These are phyloP conservation scores for Candida xyloterini DNA, from an alignment of 805 yeast genomes.

Conservation along the genomic window DNA sequence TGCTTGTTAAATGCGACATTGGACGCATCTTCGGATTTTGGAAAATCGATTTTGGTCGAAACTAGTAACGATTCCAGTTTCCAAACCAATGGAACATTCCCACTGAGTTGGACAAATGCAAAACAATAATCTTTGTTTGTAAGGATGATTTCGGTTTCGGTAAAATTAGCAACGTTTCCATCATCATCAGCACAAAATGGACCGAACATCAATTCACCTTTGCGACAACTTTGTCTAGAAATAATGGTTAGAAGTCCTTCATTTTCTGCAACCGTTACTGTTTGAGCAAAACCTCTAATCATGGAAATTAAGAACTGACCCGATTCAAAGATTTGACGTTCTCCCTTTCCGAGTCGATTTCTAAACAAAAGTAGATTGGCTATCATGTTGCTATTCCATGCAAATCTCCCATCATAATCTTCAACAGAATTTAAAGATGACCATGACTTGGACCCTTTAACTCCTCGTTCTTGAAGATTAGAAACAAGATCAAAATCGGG, in stretches of 20 bases:
- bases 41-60: constrained; percentile 43
- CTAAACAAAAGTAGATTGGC: constrained; percentile 46
- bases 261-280: constrained; percentile 29
- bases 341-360: constrained; percentile 39
- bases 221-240: constrained; percentile 48
- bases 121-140: constrained; percentile 40
- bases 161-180: constrained; percentile 50
- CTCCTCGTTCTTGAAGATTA: constrained; percentile 44
- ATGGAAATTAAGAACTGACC: constrained; percentile 47
- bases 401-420: constrained; percentile 44
- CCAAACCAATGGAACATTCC: constrained; percentile 58
- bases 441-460: constrained; percentile 22
- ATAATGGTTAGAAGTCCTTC: constrained; percentile 46
- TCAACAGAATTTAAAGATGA: constrained; percentile 30
- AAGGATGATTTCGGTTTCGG: constrained; percentile 49
- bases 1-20: constrained; percentile 50
- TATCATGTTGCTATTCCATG: constrained; percentile 51
- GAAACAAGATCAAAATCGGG: constrained; percentile 45
- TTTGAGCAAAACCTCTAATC: constrained; percentile 50
- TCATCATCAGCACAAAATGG: constrained; percentile 58
- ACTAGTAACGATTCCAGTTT: constrained; percentile 45
- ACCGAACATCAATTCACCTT: constrained; percentile 49
- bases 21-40: constrained; percentile 52
- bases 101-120: constrained; percentile 45
- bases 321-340: constrained; percentile 40